Evolutionary conservation across 2,329 filamentous ascomycete species (phyloP), one percentile per base, ranked within the genome.

Genomic region (Claviceps cyperi): DNA sequence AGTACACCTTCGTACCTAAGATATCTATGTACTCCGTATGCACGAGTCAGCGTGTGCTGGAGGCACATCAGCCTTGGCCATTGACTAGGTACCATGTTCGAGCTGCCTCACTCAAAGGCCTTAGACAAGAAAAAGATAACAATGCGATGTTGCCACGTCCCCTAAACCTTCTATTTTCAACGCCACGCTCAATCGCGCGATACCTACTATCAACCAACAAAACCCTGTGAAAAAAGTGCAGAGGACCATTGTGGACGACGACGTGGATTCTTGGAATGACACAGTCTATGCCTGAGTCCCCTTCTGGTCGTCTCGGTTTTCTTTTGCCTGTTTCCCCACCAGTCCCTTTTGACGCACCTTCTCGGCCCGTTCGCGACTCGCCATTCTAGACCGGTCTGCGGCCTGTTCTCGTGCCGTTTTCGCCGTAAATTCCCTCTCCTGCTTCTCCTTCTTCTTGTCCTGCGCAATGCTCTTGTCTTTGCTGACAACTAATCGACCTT

Each of bases 281-380:
- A 45, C n/a, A 19, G 32, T 38, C 46, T 36, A 48, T 38, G 46
- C n/a, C 28, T 44, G 43, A 8, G 49, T 32, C 15, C 15, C 22
- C 15, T 32, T 47, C n/a, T 43, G 28, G 13, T 19, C 32, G 40
- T 19, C 43, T 40, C 47, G 41, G 6, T 32, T 51, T 43, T 51
- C 43, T 43, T 55, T 53, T 15, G 53, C 50, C 32, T 55, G 56
- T 37, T 44, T 54, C 39, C 58, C 44, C 24, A 58, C 56, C 41
- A 55, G 46, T 50, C 66, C 64, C 58, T 69, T 74, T 17, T 62
- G 66, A 38, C 69, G 68, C 59, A 76, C 74, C 63, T 74, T 79
- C 59, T 80, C 77, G 11, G 78, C 78, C 78, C 79, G 82, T 56
- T 80, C 75, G 36, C 78, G 72, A 55, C 77, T 77, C 52, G 75